Evolutionary conservation across 2,329 filamentous ascomycete species (phyloP).

Genomic region (Fusarium protoensiforme): DNA sequence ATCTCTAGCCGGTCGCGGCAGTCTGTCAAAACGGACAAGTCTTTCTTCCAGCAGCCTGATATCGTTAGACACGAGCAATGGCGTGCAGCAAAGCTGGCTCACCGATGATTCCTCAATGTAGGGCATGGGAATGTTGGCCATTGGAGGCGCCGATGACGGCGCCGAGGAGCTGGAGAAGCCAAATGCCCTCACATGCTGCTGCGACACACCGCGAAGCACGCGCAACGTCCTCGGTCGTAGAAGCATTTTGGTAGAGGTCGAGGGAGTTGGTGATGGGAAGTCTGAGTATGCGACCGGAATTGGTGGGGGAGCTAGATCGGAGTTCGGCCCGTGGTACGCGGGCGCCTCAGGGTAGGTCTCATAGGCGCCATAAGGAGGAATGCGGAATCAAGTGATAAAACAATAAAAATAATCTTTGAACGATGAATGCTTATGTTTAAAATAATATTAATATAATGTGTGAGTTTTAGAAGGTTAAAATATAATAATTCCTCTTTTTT

Average conservation of each 20-base stretch:
- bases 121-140: conserved; percentile 64
- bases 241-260: conserved; percentile 42
- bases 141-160: conserved; percentile 41
- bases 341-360: background rate
- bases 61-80: conserved; percentile 40
- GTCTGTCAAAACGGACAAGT: conserved; percentile 67
- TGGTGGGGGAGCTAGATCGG: conserved; percentile 40
- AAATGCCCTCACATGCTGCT: conserved; percentile 54
- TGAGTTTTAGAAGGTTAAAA: too few species aligned
- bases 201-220: conserved; percentile 49
- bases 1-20: background rate
- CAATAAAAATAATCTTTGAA: too few species aligned
- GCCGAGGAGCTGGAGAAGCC: conserved; percentile 52
- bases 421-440: too few species aligned
- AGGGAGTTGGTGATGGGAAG: conserved; percentile 13
- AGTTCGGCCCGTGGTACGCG: conserved; percentile 17
- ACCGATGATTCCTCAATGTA: conserved; percentile 64
- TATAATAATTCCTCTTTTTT: too few species aligned
- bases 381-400: too few species aligned
- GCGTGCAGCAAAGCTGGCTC: conserved; percentile 29
- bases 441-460: too few species aligned
- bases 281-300: conserved; percentile 26
- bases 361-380: background rate
- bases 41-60: conserved; percentile 78
- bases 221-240: conserved; percentile 45